Evolutionary conservation across 768 basidiomycete genomes (phyloP).

Genomic region (Nidularia sp.): DNA sequence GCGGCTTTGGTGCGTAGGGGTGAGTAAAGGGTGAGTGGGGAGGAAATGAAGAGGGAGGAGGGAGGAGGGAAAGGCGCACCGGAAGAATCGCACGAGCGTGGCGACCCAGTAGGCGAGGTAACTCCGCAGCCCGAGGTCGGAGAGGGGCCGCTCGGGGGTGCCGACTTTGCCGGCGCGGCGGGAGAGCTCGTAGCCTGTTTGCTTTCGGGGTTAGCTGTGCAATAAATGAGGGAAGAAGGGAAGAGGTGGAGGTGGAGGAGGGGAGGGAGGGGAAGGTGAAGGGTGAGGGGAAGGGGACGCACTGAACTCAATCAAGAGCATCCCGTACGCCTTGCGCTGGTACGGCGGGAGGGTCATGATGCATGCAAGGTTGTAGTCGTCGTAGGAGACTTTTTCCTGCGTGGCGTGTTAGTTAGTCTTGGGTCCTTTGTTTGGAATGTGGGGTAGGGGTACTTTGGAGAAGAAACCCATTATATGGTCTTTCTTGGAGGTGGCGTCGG

Average conservation of each 20-base stretch:
- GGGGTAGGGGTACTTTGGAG: slow-evolving; percentile 42
- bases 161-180: slow-evolving; percentile 75
- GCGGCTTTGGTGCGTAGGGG: slow-evolving; percentile 25
- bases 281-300: slow-evolving; percentile 20
- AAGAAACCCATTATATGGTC: slow-evolving; percentile 80
- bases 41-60: not conserved
- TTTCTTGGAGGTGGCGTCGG: slow-evolving; percentile 72
- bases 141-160: slow-evolving; percentile 92
- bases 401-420: not conserved
- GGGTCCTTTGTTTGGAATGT: not conserved
- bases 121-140: slow-evolving; percentile 86
- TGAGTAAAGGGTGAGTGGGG: not conserved
- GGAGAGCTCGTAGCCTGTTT: slow-evolving; percentile 87
- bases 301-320: slow-evolving; percentile 99
- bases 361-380: slow-evolving; percentile 96
- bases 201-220: not conserved
- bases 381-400: slow-evolving; percentile 93
- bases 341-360: slow-evolving; percentile 95
- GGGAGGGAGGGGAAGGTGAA: too few relatives aligned
- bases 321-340: slow-evolving; percentile 86
- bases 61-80: slow-evolving; percentile 32
- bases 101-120: slow-evolving; percentile 90
- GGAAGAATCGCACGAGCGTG: slow-evolving; percentile 79
- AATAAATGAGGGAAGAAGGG: not conserved
- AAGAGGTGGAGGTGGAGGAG: too few relatives aligned